Evolutionary conservation across 176 grass and related monocot genomes (phyloP).

Genomic region (Eleusine indica): DNA sequence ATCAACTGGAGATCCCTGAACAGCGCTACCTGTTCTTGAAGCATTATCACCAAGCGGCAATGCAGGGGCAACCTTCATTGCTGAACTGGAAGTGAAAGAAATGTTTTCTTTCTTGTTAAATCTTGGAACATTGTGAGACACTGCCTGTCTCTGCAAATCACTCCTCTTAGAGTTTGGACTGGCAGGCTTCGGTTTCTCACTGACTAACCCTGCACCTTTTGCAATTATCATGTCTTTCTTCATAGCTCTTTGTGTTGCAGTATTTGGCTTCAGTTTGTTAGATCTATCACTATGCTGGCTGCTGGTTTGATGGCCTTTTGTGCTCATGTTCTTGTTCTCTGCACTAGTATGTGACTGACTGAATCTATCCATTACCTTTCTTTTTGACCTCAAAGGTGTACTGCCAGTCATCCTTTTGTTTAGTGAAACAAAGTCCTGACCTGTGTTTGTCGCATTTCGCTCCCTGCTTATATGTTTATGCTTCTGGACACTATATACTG

Average conservation of each 20-base stretch:
- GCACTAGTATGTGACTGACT: neutral
- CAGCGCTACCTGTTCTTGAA: slow-evolving; percentile 30
- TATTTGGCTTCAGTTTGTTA: slow-evolving; percentile 35
- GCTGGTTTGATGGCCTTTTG: slow-evolving; percentile 28
- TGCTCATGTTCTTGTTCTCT: slow-evolving; percentile 37
- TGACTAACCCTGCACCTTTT: slow-evolving; percentile 50
- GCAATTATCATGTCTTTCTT: slow-evolving; percentile 57
- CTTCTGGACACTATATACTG: slow-evolving; percentile 18
- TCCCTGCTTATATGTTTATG: slow-evolving; percentile 39
- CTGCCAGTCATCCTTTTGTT: slow-evolving; percentile 51
- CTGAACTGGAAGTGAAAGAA: slow-evolving; percentile 64
- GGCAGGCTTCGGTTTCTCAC: slow-evolving; percentile 42
- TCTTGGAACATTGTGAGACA: slow-evolving; percentile 27
- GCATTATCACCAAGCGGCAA: slow-evolving; percentile 20
- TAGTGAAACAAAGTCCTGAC: slow-evolving; percentile 46
- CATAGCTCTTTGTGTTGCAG: slow-evolving; percentile 24
- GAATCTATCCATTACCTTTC: slow-evolving; percentile 46
- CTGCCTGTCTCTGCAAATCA: slow-evolving; percentile 29
- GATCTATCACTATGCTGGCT: slow-evolving; percentile 2
- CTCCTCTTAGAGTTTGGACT: slow-evolving; percentile 22
- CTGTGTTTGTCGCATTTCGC: slow-evolving; percentile 14
- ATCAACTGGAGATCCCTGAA: slow-evolving; percentile 40
- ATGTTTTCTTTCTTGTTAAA: slow-evolving; percentile 39
- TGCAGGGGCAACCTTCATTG: slow-evolving; percentile 30
- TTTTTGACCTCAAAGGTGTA: slow-evolving; percentile 49